Conservation (phyloP, 345 rosid genomes). For the Pelargonium nanum region DNA sequence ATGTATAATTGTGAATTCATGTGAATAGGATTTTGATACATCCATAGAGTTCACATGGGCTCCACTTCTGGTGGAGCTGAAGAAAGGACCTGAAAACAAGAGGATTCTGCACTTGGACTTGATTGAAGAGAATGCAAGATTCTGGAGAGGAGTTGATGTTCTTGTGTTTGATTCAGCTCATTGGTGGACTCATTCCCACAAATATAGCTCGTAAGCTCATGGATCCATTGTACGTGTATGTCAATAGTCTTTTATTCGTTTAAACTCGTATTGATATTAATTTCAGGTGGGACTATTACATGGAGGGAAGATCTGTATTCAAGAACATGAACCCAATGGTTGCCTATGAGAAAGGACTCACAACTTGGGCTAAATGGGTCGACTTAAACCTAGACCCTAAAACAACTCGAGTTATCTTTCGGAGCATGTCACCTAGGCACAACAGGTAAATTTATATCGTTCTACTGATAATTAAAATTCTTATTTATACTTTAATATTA, state of each 20-base stretch:
- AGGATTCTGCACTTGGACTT: slow-evolving; percentile 71
- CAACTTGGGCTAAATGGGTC: slow-evolving; percentile 67
- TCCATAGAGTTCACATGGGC: slow-evolving; percentile 90
- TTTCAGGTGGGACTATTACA: slow-evolving; percentile 64
- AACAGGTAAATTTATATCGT: slow-evolving; percentile 36
- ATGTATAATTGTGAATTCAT: no score
- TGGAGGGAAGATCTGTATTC: slow-evolving; percentile 39
- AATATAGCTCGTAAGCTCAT: slow-evolving; percentile 49
- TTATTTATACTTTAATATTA: background rate
- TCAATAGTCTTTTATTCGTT: background rate
- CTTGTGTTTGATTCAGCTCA: slow-evolving; percentile 95
- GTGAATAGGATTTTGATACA: slow-evolving; percentile 56
- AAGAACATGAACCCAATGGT: slow-evolving; percentile 53
- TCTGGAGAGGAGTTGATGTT: slow-evolving; percentile 71
- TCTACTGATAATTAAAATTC: background rate
- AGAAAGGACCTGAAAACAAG: slow-evolving; percentile 37
- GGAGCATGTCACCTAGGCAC: slow-evolving; percentile 67
- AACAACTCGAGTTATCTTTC: slow-evolving; percentile 42
- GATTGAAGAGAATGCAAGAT: slow-evolving; percentile 89
- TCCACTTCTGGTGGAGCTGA: slow-evolving; percentile 81
- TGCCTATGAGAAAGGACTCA: slow-evolving; percentile 59
- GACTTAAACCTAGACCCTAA: slow-evolving; percentile 53
- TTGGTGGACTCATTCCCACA: slow-evolving; percentile 95
- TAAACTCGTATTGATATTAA: background rate
- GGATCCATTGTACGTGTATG: background rate